phyloP scores from a whole-genome alignment of 331 rosid species.

The Malus hybrid region DNA sequence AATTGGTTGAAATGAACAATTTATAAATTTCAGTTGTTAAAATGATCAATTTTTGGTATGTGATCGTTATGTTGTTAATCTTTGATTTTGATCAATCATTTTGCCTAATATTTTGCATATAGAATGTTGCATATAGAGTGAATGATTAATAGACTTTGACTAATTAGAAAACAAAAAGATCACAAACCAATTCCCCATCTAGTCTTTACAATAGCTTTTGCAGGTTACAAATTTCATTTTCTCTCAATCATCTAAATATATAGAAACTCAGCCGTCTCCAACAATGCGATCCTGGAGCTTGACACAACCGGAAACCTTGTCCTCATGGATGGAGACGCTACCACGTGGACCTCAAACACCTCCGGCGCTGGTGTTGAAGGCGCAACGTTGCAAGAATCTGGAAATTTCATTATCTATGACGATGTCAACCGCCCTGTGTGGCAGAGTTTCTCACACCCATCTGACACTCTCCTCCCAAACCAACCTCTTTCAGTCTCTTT shows the following conservation, averaged over 20 bases:
- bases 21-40: too few relatives aligned
- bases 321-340: constrained; percentile 40
- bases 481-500: constrained; percentile 73
- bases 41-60: background rate
- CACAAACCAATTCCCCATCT: constrained; percentile 12
- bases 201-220: constrained; percentile 47
- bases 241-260: constrained; percentile 32
- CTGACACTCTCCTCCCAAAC: constrained; percentile 78
- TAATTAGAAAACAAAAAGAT: background rate
- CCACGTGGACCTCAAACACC: constrained; percentile 73
- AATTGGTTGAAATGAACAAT: background rate
- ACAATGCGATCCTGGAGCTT: constrained; percentile 65
- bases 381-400: constrained; percentile 62
- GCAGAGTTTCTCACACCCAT: constrained; percentile 88
- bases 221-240: constrained; percentile 48
- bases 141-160: background rate
- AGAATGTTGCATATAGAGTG: background rate
- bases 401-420: constrained; percentile 62
- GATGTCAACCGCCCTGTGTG: constrained; percentile 34
- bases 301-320: constrained; percentile 65
- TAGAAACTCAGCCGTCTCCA: constrained; percentile 64
- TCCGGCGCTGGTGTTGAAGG: constrained; percentile 39
- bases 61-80: background rate
- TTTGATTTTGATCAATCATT: too few relatives aligned
- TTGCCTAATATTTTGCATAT: background rate